A percentile compares a stretch with the other conserved stretches of the same genome.
These are phyloP conservation scores for Luffa acutangula DNA, from an alignment of 306 rosid species.

Conservation along the genomic window DNA sequence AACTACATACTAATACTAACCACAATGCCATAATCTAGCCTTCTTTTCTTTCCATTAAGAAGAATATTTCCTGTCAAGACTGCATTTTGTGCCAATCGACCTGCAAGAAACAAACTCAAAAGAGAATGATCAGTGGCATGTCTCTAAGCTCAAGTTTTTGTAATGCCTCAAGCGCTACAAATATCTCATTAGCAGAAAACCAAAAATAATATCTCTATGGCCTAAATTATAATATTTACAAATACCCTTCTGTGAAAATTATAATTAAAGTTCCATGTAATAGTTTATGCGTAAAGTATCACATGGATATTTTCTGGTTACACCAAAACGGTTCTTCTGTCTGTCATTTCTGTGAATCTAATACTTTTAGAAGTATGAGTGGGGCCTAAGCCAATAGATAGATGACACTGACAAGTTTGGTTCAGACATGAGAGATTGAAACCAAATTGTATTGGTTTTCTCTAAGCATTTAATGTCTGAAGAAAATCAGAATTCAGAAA, in stretches of 20 bases:
- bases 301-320: neutral
- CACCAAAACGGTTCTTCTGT: neutral
- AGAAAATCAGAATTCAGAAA: neutral
- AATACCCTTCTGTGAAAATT: neutral
- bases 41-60: conserved; percentile 62
- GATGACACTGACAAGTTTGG: neutral
- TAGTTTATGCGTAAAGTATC: neutral
- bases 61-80: conserved; percentile 75
- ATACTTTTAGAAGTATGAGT: neutral
- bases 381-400: neutral
- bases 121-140: neutral
- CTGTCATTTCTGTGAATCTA: neutral
- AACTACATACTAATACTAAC: conserved; percentile 30
- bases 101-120: conserved; percentile 32
- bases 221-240: neutral
- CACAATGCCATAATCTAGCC: conserved; percentile 51
- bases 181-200: neutral
- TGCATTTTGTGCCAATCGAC: conserved; percentile 64
- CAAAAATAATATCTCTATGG: neutral
- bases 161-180: neutral
- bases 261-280: neutral
- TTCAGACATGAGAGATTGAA: neutral
- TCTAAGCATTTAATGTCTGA: neutral
- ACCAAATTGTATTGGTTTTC: neutral
- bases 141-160: neutral